A percentile compares a stretch with the other conserved stretches of the same genome.
Evolutionary conservation across 164 flowering plant species (phyloP).

Genomic region (Akebia trifoliata): DNA sequence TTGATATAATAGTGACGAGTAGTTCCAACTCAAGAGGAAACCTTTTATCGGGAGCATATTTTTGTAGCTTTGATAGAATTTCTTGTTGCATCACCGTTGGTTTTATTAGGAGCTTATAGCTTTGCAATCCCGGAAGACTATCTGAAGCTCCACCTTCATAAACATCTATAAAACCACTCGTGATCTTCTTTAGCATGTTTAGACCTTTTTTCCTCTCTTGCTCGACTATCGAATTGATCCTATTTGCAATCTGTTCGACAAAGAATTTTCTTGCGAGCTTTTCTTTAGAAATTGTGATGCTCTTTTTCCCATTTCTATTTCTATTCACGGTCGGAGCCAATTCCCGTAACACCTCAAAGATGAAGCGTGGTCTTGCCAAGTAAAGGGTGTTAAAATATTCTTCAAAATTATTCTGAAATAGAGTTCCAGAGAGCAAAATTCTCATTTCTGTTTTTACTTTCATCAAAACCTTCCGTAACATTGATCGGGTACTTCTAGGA

Average conservation of each 20-base stretch:
- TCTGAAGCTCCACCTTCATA: constrained; percentile 62
- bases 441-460: constrained; percentile 65
- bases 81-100: constrained; percentile 56
- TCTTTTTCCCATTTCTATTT: constrained; percentile 27
- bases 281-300: constrained; percentile 36
- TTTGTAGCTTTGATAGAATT: constrained; percentile 47
- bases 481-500: constrained; percentile 86
- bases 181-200: constrained; percentile 53
- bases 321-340: constrained; percentile 47
- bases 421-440: constrained; percentile 82
- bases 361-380: constrained; percentile 81
- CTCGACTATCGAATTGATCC: constrained; percentile 44
- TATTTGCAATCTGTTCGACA: constrained; percentile 55
- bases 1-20: constrained; percentile 68
- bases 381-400: constrained; percentile 92
- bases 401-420: constrained; percentile 87
- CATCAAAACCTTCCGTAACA: constrained; percentile 80
- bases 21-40: constrained; percentile 74
- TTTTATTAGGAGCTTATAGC: constrained; percentile 79
- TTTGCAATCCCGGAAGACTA: constrained; percentile 71
- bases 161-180: constrained; percentile 67
- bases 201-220: constrained; percentile 56
- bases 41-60: constrained; percentile 29
- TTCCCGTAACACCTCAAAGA: constrained; percentile 55
- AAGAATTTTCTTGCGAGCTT: constrained; percentile 66